Base-by-base conservation (phyloP, 1,284 basidiomycete genomes). In the Schizopora paradoxa region DNA sequence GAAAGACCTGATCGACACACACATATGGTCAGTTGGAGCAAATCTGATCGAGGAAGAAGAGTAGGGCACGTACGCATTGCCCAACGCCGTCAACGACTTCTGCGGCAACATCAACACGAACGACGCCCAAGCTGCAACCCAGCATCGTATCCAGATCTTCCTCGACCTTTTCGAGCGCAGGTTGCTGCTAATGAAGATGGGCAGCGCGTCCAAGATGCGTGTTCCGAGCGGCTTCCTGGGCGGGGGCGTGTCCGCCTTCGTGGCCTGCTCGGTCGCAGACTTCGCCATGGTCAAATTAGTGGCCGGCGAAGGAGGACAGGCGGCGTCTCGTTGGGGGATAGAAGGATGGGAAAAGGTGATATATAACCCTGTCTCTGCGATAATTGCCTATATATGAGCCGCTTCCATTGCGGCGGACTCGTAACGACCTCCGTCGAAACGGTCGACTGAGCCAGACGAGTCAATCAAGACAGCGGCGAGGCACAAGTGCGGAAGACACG, bases 71-170 rank as follows among this genome's bases (percentile, higher is more conserved):
- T 47, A 62, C 61, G 57, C 55, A 47, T 58, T 60, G 11, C 60
- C 61, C 41, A 62, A 53, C 4, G 55, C 47, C n/a, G 33, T 54
- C 23, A 61, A 48, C 6, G 56, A 53, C 14, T 42, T 52, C 16
- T 52, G 37, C 11, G 61, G 58, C 14, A 62, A 48, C 1, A 62
- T 37, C 43, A 62, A 41, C 29, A 62, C 26, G 19, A 61, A 56
- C n/a, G 58, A 43, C 0, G 45, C 56, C 58, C 58, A 62, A n/a
- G 58, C 44, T 10, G 54, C 54, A 25, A 62, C 38, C 60, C 60
- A 62, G 26, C 54, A 58, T 18, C 58, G 53, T 22, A 55, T 54
- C 21, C 60, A 53, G 22, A 53, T 36, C 52, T 59, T 59, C 32
- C 46, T 51, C 10, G 56, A 56, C 18, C 43, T 44, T 21, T 21